A percentile compares a stretch with the other conserved stretches of the same genome.
phyloP scores from a whole-genome alignment of 129 eudicot genomes.

The Escallonia herrerae region DNA sequence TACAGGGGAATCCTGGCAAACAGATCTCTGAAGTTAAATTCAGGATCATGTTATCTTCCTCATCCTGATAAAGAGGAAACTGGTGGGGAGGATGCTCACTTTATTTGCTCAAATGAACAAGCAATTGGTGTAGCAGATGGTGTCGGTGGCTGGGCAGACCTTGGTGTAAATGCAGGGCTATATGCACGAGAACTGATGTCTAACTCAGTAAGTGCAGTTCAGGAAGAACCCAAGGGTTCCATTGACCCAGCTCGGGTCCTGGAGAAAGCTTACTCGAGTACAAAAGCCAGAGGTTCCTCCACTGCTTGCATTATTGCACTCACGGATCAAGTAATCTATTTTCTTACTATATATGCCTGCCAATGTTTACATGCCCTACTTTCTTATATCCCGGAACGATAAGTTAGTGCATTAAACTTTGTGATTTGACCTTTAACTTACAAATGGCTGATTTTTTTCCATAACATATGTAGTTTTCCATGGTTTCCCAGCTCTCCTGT shows the following conservation, averaged over 20 bases:
- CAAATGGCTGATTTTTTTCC: neutral
- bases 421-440: neutral
- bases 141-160: conserved; percentile 97
- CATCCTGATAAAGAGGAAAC: conserved; percentile 96
- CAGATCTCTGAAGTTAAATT: conserved; percentile 57
- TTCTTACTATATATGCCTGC: neutral
- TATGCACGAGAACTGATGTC: conserved; percentile 93
- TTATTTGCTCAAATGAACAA: conserved; percentile 65
- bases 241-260: conserved; percentile 84
- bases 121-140: conserved; percentile 98
- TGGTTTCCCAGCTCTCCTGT: too few relatives aligned
- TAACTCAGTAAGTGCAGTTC: conserved; percentile 70
- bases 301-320: conserved; percentile 93
- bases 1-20: conserved; percentile 34
- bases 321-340: conserved; percentile 59
- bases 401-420: neutral
- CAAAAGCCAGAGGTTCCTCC: conserved; percentile 82
- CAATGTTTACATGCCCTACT: neutral
- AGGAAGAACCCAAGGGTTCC: conserved; percentile 84
- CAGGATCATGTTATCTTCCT: conserved; percentile 93
- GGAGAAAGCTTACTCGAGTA: conserved; percentile 81
- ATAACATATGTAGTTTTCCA: too few relatives aligned
- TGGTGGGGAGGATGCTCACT: conserved; percentile 97
- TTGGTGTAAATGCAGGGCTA: conserved; percentile 76
- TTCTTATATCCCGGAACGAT: neutral